A percentile compares a stretch with the other conserved stretches of the same genome.
Conservation (phyloP, 176 grass and related monocot genomes). For the Cenchrus americanus region DNA sequence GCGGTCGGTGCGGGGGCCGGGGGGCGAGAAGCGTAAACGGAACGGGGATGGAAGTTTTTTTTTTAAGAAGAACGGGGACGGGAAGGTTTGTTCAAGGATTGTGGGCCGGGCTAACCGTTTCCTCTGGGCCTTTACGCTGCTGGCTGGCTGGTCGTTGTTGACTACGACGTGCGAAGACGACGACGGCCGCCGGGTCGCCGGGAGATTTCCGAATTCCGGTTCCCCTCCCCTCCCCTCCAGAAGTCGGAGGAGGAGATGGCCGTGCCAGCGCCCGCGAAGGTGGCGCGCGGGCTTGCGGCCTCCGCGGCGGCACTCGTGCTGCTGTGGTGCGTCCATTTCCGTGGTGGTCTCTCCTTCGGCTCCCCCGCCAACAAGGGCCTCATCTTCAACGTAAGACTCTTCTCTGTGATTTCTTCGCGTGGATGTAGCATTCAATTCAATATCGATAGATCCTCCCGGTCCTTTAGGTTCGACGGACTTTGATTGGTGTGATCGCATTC, state of each 20-base stretch:
- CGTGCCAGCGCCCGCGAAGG: constrained; percentile 47
- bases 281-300: constrained; percentile 49
- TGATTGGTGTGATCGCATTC: not conserved
- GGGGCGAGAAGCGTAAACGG: not conserved
- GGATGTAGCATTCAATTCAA: not conserved
- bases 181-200: not conserved
- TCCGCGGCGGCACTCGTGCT: constrained; percentile 61
- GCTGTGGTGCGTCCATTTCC: constrained; percentile 77
- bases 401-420: not conserved
- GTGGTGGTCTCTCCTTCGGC: constrained; percentile 71
- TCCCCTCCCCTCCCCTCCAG: not conserved
- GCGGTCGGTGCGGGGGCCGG: not conserved
- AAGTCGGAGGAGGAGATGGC: constrained; percentile 42
- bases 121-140: not conserved
- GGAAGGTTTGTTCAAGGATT: not conserved
- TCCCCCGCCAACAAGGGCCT: constrained; percentile 52
- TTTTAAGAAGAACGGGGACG: too few relatives aligned
- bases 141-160: not conserved
- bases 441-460: not conserved
- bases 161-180: constrained; percentile 4
- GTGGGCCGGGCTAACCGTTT: not conserved
- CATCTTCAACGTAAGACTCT: constrained; percentile 48
- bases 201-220: not conserved
- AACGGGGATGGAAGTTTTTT: too few relatives aligned
- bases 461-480: not conserved